phyloP scores from a whole-genome alignment of 257 asterid species.

The Nyctanthes arbortristis region DNA sequence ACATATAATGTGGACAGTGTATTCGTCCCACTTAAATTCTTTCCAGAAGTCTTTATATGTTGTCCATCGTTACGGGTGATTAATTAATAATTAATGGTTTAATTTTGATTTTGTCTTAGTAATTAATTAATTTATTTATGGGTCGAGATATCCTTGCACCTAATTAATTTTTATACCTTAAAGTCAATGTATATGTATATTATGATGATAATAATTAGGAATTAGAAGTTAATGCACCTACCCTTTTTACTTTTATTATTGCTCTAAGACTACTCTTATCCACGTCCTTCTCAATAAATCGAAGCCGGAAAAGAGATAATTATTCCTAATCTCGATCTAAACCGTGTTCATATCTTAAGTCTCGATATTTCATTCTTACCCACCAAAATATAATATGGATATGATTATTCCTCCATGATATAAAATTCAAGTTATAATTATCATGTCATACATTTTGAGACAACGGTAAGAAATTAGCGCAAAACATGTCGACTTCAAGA shows the following conservation, averaged over 20 bases:
- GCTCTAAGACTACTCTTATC: background rate
- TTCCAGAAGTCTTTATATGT: no score
- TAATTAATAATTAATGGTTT: no score
- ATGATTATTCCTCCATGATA: background rate
- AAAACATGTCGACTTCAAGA: constrained; percentile 28
- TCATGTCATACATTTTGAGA: constrained; percentile 15
- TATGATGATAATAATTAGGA: background rate
- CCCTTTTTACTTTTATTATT: constrained; percentile 16
- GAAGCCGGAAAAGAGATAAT: background rate
- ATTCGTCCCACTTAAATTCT: no score
- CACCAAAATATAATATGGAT: constrained; percentile 26
- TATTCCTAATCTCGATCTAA: constrained; percentile 29
- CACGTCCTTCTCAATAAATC: no score
- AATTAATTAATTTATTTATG: background rate
- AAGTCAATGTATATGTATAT: constrained; percentile 30
- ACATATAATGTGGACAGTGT: no score
- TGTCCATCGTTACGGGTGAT: no score
- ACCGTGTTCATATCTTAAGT: constrained; percentile 31
- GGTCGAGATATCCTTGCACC: background rate
- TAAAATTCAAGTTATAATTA: constrained; percentile 15
- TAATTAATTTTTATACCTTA: constrained; percentile 12
- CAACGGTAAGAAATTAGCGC: background rate
- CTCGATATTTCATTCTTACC: constrained; percentile 26
- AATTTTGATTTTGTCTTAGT: background rate
- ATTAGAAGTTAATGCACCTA: background rate